A percentile compares a stretch with the other conserved stretches of the same genome.
Conservation (phyloP, 768 basidiomycete genomes). For the Xerocomus brunneocitrinus region DNA sequence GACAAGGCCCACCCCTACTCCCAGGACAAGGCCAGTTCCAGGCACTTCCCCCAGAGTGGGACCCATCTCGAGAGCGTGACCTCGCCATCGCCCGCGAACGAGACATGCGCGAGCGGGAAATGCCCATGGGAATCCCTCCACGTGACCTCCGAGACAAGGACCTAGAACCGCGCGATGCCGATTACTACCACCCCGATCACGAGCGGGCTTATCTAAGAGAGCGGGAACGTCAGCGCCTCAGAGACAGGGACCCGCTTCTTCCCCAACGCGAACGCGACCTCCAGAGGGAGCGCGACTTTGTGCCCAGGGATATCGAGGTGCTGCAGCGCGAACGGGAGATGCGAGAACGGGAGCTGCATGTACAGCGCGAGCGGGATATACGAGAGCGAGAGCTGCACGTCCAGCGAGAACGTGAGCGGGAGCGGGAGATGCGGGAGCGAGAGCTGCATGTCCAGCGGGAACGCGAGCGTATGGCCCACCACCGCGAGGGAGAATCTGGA, state of each 20-base stretch:
- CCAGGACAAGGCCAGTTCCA: conserved; percentile 33
- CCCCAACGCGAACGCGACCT: conserved; percentile 25
- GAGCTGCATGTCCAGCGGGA: conserved; percentile 27
- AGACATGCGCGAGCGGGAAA: conserved; percentile 23
- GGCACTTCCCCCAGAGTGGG: conserved; percentile 27
- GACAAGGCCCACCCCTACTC: conserved; percentile 15
- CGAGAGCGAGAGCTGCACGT: conserved; percentile 25
- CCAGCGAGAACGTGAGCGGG: conserved; percentile 27
- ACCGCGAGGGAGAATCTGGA: conserved; percentile 24
- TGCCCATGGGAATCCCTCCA: conserved; percentile 15
- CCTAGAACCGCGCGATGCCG: conserved; percentile 24
- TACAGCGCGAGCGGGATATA: conserved; percentile 26
- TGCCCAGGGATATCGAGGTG: conserved; percentile 22
- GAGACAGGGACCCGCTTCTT: conserved; percentile 23
- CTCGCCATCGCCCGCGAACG: conserved; percentile 20
- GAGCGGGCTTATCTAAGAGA: conserved; percentile 23
- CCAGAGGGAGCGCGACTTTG: conserved; percentile 21
- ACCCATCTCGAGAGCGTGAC: conserved; percentile 23
- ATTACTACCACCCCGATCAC: conserved; percentile 21
- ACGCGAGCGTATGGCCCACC: conserved; percentile 22
- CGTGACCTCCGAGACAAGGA: conserved; percentile 27
- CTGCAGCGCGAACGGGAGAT: conserved; percentile 24
- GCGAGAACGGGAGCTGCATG: conserved; percentile 26
- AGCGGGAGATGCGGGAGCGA: conserved; percentile 18
- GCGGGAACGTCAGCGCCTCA: conserved; percentile 19